Evolutionary conservation across 2,329 filamentous ascomycete species (phyloP), one percentile per base, ranked within the genome.

Genomic region (Penicillium sp.): DNA sequence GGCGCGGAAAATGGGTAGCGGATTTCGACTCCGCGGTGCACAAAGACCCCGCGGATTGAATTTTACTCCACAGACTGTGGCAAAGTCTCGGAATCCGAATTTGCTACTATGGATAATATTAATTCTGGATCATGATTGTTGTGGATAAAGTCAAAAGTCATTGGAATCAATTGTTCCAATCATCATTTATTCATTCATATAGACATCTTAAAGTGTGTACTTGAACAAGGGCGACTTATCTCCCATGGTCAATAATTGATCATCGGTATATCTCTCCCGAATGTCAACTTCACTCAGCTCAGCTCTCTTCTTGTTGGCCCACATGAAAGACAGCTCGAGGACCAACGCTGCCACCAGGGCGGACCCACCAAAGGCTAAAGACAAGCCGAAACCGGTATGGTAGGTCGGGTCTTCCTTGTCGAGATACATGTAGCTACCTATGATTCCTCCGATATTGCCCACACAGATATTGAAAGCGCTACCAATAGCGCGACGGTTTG

Each of bases 161-260:
- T n/a, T n/a, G n/a, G n/a, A n/a, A n/a, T n/a, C n/a, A n/a, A n/a
- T n/a, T n/a, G n/a, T n/a, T n/a, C n/a, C n/a, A n/a, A n/a, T n/a
- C n/a, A n/a, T 44, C 24, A 44, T 29, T 29, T 9, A 45, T 45
- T 23, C 26, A 14, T 45, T 28, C 14, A 31, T 31, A 13, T 11
- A 45, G 11, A 8, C 10, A 19, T 45, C 13, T 29, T 52, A 66
- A 23, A 64, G 36, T 2, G 61, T 71, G 55, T 78, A 77, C 58
- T 70, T 74, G 52, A 72, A 78, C 33, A 77, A 69, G 0, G 75
- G 75, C 43, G 71, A 75, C 61, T 67, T 71, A 45, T 78, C 75
- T 5, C 75, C 76, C 65, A 77, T 55, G 14, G 73, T 67, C 52
- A 76, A 55, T 61, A 77, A 40, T 53, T 78, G 67, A 14, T 75